These are phyloP conservation scores for Colletotrichum sp. DNA, from an alignment of 2,329 filamentous ascomycete species.

Conservation along the genomic window DNA sequence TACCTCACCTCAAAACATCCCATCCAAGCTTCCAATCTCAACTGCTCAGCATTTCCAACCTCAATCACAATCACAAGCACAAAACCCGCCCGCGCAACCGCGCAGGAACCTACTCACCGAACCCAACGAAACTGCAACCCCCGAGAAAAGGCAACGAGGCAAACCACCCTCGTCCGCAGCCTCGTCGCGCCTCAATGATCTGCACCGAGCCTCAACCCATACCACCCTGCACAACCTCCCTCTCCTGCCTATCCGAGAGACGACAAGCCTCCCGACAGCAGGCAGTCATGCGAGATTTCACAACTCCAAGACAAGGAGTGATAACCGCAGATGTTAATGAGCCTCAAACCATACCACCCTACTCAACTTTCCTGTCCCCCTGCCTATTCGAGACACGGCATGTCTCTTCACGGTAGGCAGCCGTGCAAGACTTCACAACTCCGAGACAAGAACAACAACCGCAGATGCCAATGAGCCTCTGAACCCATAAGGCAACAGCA, in stretches of 20 bases:
- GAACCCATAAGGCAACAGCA: not conserved
- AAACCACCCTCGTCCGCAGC: not conserved
- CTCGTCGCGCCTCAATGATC: not conserved
- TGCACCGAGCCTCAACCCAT: not conserved
- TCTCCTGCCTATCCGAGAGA: not conserved
- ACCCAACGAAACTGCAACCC: not conserved
- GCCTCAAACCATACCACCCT: not conserved
- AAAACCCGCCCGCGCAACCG: not conserved
- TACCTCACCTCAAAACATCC: not conserved
- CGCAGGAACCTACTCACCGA: not conserved
- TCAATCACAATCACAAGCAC: not conserved
- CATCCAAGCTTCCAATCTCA: fast-evolving
- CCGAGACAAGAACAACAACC: not conserved
- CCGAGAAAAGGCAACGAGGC: not conserved
- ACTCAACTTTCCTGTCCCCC: not conserved
- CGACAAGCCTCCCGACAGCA: fast-evolving
- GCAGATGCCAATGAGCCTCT: not conserved
- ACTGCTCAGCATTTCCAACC: not conserved
- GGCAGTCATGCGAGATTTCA: not conserved
- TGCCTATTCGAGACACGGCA: too few relatives aligned
- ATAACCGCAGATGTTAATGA: not conserved
- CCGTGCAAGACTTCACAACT: not conserved
- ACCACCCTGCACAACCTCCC: not conserved
- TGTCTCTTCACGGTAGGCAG: too few relatives aligned
- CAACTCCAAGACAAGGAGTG: not conserved